A percentile compares a stretch with the other conserved stretches of the same genome.
phyloP scores from a whole-genome alignment of 768 basidiomycete genomes.

The Lyophyllum atratum region DNA sequence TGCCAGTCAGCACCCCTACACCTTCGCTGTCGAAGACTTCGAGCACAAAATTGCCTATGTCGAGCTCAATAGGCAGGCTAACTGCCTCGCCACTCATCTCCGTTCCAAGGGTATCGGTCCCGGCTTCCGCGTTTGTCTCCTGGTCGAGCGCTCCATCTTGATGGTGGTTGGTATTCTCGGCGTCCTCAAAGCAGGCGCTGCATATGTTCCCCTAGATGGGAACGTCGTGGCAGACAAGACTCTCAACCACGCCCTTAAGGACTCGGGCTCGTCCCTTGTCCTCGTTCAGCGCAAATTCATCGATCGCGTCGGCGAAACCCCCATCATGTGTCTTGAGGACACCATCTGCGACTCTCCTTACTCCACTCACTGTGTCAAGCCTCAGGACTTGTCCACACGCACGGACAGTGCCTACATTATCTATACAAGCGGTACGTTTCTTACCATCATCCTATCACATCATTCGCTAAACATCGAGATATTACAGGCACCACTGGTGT shows the following conservation, averaged over 20 bases:
- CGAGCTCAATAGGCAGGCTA: conserved; percentile 49
- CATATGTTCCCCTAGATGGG: conserved; percentile 61
- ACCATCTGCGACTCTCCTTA: conserved; percentile 27
- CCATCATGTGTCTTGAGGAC: conserved; percentile 24
- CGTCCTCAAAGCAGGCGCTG: conserved; percentile 56
- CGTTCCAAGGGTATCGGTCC: conserved; percentile 43
- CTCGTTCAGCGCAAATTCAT: conserved; percentile 44
- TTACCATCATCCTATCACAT: not conserved
- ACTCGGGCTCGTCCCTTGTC: conserved; percentile 44
- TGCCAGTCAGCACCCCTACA: conserved; percentile 39
- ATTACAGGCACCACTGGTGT: conserved; percentile 55
- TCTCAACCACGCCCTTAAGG: conserved; percentile 48
- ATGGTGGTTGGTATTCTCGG: conserved; percentile 59
- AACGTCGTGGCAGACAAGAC: conserved; percentile 55
- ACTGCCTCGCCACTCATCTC: conserved; percentile 45
- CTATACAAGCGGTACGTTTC: conserved; percentile 55
- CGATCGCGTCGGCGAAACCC: conserved; percentile 23
- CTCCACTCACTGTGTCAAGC: conserved; percentile 33
- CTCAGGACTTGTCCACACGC: conserved; percentile 35
- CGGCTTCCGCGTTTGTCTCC: conserved; percentile 53
- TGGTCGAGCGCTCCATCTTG: conserved; percentile 52
- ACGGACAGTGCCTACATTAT: conserved; percentile 56
- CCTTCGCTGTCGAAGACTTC: conserved; percentile 49
- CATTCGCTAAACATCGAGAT: not conserved
- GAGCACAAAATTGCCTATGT: conserved; percentile 47